Evolutionary conservation across 2,329 filamentous ascomycete species (phyloP), one percentile per base, ranked within the genome.

Genomic region (Geoglossum cookeanum): DNA sequence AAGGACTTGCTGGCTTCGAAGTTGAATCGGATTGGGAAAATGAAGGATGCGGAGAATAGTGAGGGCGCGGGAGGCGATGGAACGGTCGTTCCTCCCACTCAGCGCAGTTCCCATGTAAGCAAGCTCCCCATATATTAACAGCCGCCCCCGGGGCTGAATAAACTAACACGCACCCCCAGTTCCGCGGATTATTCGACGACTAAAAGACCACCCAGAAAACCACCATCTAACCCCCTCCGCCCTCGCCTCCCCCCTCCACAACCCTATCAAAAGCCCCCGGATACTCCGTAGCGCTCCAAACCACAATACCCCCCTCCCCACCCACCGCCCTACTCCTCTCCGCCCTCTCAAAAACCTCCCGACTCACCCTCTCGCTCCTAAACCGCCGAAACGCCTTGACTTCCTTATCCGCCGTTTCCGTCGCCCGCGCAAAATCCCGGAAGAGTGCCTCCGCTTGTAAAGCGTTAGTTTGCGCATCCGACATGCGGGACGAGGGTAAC

Each of bases 101-200:
- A 91, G 66, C 78, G 79, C 57, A 71, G 89, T 33, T 85, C 84
- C 22, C 79, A 90, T 64, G 82, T 84, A 59, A 70, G 75, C 61
- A n/a, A 15, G 17, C 29, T 3, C 2, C 2, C 27, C 27, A 32
- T 30, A 15, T 29, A 5, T 32, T 8, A n/a, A n/a, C n/a, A n/a
- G n/a, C n/a, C n/a, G n/a, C n/a, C n/a, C n/a, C n/a, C n/a, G n/a
- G n/a, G 6, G 35, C 27, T 29, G 30, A 33, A 3, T 4, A 45
- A 6, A 57, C 63, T 67, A 56, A 68, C 57, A 35, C 3, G n/a
- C n/a, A n/a, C n/a, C 8, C 15, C 42, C 58, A 69, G 68, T 60
- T 69, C 37, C 67, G 67, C 56, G 68, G 67, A 8, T 65, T 70
- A 63, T 70, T 70, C 58, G 68, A 70, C 8, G 27, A 51, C 33